Percentiles rank a stretch among this genome's conserved stretches.
Evolutionary conservation across 306 rosid species (phyloP).

Genomic region (Canavalia ensiformis): DNA sequence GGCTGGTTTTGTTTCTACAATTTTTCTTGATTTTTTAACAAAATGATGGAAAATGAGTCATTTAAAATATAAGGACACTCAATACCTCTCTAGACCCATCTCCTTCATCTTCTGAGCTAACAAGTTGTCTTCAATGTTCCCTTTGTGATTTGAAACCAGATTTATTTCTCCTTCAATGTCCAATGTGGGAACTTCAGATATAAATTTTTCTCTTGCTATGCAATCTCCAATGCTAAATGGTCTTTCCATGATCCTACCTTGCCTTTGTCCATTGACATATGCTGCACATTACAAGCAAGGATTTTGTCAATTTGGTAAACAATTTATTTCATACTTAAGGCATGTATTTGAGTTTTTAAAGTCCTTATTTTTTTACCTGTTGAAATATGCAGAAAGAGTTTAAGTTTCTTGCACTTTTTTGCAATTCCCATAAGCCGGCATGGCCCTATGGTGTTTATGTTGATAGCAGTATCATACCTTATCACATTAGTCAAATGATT

Average conservation of each 20-base stretch:
- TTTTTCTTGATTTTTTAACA: not conserved
- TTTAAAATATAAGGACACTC: not conserved
- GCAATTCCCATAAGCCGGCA: slow-evolving; percentile 82
- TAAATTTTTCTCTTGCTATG: slow-evolving; percentile 67
- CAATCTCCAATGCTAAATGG: slow-evolving; percentile 79
- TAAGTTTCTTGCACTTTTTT: slow-evolving; percentile 83
- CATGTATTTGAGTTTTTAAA: slow-evolving; percentile 3
- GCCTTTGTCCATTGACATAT: slow-evolving; percentile 97
- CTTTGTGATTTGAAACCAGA: slow-evolving; percentile 61
- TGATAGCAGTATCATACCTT: slow-evolving; percentile 88
- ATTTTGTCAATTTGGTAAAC: not conserved
- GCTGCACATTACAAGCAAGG: slow-evolving; percentile 58
- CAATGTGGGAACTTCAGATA: slow-evolving; percentile 61
- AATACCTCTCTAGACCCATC: slow-evolving; percentile 78
- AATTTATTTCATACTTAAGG: slow-evolving; percentile 22
- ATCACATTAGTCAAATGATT: slow-evolving; percentile 10
- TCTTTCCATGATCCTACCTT: slow-evolving; percentile 86
- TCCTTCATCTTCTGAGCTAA: slow-evolving; percentile 85
- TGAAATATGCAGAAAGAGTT: slow-evolving; percentile 92
- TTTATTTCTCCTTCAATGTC: slow-evolving; percentile 81
- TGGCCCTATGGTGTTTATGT: slow-evolving; percentile 91
- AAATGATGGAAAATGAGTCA: slow-evolving; percentile 3
- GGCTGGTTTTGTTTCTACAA: not conserved
- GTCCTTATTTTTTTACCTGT: slow-evolving; percentile 63
- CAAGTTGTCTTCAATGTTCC: slow-evolving; percentile 58